Evolutionary conservation across 768 basidiomycete species (phyloP), one percentile per base, ranked within the genome.

Genomic region (Boletus speciosus): DNA sequence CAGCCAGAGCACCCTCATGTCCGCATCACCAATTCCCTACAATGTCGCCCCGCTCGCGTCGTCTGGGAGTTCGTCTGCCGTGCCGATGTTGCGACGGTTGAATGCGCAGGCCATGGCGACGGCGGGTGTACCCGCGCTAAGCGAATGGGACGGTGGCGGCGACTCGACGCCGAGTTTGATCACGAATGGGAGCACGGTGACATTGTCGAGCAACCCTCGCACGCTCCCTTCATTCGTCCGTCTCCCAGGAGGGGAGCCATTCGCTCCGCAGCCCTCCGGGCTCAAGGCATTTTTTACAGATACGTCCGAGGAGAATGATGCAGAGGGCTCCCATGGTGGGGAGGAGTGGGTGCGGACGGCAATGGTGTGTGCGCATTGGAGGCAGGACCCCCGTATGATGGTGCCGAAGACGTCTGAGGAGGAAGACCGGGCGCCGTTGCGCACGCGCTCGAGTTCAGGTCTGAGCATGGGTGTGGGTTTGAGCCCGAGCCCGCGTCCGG

Each of bases 121-220:
- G 3, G 40, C 23, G 10, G 47, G 53, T 16, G n/a, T 29, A 4
- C 44, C 47, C 8, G 41, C 36, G 15, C 55, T 12, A 25, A 46
- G n/a, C 37, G 45, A 34, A 10, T 55, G 44, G 52, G 51, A 59
- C 1, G n/a, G 31, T 0, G 37, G 16, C 3, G 38, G 48, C 0
- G 49, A 35, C 23, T 66, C 66, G 31, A 68, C 64, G 9, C 66
- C 66, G 3, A 66, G 66, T 49, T 47, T 66, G 41, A 27, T 55
- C 25, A 61, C 66, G n/a, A 61, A 36, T 16, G 59, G 38, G 34
- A 68, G 61, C 16, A 56, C 58, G 15, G 32, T 36, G 19, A 57
- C 66, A 10, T 47, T 56, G 12, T 65, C 60, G 48, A 65, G 60
- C 5, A 19, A n/a, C 0, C 60, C 56, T 11, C 49, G 40, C 12